Base-by-base conservation (phyloP, 2,329 filamentous ascomycete genomes). In the Fusarium subglutinans region DNA sequence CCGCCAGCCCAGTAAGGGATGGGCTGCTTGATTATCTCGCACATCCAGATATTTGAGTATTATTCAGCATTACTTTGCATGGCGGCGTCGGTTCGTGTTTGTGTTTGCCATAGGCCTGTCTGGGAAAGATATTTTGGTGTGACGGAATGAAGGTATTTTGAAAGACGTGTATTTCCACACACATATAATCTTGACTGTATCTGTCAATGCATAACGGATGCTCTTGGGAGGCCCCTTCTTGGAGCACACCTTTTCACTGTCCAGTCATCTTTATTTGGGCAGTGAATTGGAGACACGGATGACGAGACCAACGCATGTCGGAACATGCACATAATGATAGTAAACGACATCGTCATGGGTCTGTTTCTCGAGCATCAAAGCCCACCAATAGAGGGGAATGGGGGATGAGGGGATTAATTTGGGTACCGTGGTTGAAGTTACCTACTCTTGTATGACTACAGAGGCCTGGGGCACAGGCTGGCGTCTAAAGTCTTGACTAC, bases 21-120 rank as follows among this genome's bases (percentile, higher is more conserved):
- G 22, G 28, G 20, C 45, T 57, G 28, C 38, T 51, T 66, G 56
- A 37, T 47, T 15, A 56, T 57, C 40, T 64, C 45, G 18, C 26
- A 43, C 43, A 43, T n/a, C 50, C 30, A 30, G 41, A 48, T 55
- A 28, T 56, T 58, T 59, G 40, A 55, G 57, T 45, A 43, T 78
- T 66, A 69, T 80, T 77, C 59, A 77, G 79, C 77, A 80, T 81
- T 72, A 80, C 81, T 77, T 76, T 81, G 81, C 81, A 81, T 82
- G 79, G 78, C 72, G 81, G 81, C 80, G 81, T 82, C 79, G 79
- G 73, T 75, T 75, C 73, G 75, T 68, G 55, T 73, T 73, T 77
- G 55, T 69, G 50, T 64, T 61, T 50, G 56, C 58, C 63, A 55
- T 62, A 48, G 56, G 56, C 67, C 65, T 65, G 61, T 64, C 51